These are phyloP conservation scores for Typha latifolia DNA, from an alignment of 176 grass and related monocot genomes.

Conservation along the genomic window DNA sequence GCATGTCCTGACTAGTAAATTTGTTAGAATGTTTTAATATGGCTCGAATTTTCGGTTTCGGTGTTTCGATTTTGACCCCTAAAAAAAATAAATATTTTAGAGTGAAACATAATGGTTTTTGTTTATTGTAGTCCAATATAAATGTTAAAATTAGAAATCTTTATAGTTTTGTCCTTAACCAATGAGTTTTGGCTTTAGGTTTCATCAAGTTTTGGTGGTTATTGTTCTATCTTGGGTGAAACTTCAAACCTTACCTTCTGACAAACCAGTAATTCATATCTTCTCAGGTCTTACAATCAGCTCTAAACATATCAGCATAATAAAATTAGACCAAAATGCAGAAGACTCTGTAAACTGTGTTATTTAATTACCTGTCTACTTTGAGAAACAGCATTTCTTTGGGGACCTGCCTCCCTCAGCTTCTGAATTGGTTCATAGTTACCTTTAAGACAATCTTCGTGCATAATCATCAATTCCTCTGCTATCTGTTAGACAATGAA, in stretches of 20 bases:
- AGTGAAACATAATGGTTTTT: no score
- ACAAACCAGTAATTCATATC: background rate
- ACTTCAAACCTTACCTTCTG: background rate
- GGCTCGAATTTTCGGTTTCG: no score
- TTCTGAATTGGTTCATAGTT: constrained; percentile 59
- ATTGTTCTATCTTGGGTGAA: no score
- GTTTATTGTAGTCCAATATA: no score
- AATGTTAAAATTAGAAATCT: no score
- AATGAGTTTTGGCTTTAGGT: no score
- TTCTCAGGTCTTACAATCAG: background rate
- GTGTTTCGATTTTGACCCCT: no score
- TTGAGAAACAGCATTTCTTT: constrained; percentile 58
- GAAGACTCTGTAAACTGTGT: background rate
- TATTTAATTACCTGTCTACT: constrained; percentile 35
- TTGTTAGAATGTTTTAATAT: background rate
- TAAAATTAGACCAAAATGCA: background rate
- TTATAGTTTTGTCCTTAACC: no score
- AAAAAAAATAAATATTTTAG: no score
- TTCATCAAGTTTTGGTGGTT: no score
- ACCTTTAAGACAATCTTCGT: constrained; percentile 67
- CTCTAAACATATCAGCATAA: background rate
- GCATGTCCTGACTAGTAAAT: background rate
- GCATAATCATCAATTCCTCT: constrained; percentile 67
- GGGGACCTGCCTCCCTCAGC: constrained; percentile 33
- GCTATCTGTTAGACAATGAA: constrained; percentile 44